A percentile compares a stretch with the other conserved stretches of the same genome.
Conservation (phyloP, 257 asterid species). For the Nicotiana undulata region DNA sequence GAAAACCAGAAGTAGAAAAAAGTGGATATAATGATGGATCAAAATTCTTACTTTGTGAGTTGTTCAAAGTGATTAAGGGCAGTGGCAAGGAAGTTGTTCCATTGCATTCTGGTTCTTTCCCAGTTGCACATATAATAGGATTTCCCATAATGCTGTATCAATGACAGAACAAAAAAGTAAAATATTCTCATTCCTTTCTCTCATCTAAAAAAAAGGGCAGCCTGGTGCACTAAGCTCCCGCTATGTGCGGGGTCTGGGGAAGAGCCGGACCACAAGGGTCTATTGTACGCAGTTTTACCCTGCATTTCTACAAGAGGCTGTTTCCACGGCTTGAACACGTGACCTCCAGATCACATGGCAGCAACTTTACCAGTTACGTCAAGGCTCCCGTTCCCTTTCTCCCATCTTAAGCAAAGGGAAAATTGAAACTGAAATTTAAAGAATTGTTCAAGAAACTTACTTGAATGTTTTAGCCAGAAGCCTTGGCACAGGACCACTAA, state of each 20-base stretch:
- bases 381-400: background rate
- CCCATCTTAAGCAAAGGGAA: background rate
- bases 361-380: too few relatives aligned
- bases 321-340: too few relatives aligned
- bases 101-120: conserved; percentile 75
- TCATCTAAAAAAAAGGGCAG: background rate
- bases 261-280: too few relatives aligned
- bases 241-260: too few relatives aligned
- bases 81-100: conserved; percentile 68
- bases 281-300: too few relatives aligned
- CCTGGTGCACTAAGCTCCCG: too few relatives aligned
- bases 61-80: conserved; percentile 33
- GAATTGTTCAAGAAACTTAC: conserved; percentile 30
- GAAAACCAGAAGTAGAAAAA: background rate
- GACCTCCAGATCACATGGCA: too few relatives aligned
- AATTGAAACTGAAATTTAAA: background rate
- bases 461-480: conserved; percentile 77
- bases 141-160: conserved; percentile 73
- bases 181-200: background rate
- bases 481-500: conserved; percentile 85
- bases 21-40: background rate
- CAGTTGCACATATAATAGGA: conserved; percentile 81
- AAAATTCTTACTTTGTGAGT: conserved; percentile 54
- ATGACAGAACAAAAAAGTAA: background rate
- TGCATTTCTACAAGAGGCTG: too few relatives aligned